phyloP scores from a whole-genome alignment of 2,329 filamentous ascomycete species.

The Penicillium sp. region DNA sequence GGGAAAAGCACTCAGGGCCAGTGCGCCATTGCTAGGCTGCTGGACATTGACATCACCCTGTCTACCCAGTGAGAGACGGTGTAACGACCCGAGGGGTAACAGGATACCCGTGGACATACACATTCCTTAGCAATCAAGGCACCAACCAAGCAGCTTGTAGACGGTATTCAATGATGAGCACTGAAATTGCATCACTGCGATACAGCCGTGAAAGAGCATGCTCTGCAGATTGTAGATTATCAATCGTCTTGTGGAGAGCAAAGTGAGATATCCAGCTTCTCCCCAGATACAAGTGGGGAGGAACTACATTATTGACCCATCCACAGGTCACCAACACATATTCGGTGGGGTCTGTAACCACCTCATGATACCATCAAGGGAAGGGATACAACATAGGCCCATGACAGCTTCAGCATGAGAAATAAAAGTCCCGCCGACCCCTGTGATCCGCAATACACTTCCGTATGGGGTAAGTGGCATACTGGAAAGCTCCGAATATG shows the following conservation, averaged over 20 bases:
- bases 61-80: constrained; percentile 2
- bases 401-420: not conserved
- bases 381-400: not conserved
- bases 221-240: not conserved
- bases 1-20: not conserved
- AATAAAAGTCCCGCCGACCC: not conserved
- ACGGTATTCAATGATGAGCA: not conserved
- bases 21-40: not conserved
- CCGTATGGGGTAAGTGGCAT: constrained; percentile 8
- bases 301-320: not conserved
- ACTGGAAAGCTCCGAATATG: constrained; percentile 11
- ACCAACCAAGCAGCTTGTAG: not conserved
- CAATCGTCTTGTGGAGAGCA: not conserved
- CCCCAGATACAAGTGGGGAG: not conserved
- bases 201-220: not conserved
- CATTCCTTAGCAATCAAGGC: constrained; percentile 11
- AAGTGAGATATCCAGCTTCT: not conserved
- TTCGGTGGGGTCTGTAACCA: not conserved
- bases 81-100: constrained; percentile 1
- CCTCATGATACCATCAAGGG: not conserved
- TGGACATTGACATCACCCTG: not conserved
- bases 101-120: not conserved
- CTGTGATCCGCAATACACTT: constrained; percentile 1
- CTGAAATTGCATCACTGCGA: not conserved
- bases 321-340: not conserved